Evolutionary conservation across 2,329 filamentous ascomycete species (phyloP).

Genomic region (Aspergillus tanneri): DNA sequence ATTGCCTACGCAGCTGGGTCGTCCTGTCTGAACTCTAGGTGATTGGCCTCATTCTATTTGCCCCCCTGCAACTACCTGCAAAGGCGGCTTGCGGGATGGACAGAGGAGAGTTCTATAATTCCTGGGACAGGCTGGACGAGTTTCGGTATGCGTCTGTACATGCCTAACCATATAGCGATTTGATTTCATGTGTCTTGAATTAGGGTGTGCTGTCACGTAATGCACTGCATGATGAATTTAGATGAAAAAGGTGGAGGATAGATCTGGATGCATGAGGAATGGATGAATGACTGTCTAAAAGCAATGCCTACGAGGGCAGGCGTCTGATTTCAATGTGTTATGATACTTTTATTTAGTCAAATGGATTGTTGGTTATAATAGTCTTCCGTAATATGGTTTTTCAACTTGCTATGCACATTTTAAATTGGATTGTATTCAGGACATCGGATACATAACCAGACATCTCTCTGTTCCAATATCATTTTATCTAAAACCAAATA

Average conservation of each 20-base stretch:
- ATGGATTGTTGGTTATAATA: constrained; percentile 7
- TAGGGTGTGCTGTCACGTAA: constrained; percentile 7
- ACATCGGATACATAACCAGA: too few species aligned
- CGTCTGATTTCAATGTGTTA: constrained; percentile 22
- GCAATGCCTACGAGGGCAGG: constrained; percentile 19
- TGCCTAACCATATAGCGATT: constrained; percentile 8
- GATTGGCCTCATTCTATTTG: too few species aligned
- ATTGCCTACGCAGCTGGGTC: too few species aligned
- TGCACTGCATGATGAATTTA: constrained; percentile 6
- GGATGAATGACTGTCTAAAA: constrained; percentile 23
- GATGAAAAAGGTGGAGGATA: constrained; percentile 4
- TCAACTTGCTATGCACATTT: too few species aligned
- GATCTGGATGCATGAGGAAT: constrained; percentile 29
- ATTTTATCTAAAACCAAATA: too few species aligned
- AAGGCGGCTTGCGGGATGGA: too few species aligned
- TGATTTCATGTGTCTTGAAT: constrained; percentile 11
- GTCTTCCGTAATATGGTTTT: too few species aligned
- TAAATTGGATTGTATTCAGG: too few species aligned
- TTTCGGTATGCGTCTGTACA: neutral
- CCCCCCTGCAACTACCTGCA: too few species aligned
- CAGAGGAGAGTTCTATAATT: too few species aligned
- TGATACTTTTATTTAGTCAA: constrained; percentile 15
- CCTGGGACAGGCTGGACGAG: neutral
- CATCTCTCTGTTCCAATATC: too few species aligned
- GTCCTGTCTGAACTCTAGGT: too few species aligned